phyloP scores from a whole-genome alignment of 352 stramenopile species.

The Pythium sp. region DNA sequence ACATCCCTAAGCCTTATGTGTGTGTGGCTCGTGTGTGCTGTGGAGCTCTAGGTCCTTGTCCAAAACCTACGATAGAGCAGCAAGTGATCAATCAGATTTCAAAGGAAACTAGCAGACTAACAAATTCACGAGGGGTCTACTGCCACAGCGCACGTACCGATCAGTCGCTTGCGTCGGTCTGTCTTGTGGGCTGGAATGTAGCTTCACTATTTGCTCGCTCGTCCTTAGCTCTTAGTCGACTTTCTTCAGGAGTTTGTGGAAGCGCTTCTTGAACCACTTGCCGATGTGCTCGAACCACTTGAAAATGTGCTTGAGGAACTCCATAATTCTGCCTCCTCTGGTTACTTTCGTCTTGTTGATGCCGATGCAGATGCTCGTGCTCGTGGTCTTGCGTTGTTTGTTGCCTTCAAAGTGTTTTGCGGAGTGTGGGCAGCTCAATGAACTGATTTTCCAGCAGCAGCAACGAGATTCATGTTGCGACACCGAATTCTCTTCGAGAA shows the following conservation, averaged over 20 bases:
- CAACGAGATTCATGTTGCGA: neutral
- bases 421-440: neutral
- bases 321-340: neutral
- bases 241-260: neutral
- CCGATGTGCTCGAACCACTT: neutral
- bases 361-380: neutral
- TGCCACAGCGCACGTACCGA: no score
- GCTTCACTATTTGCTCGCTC: no score
- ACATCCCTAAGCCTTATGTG: no score
- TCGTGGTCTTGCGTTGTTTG: neutral
- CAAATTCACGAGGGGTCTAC: no score
- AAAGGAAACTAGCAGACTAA: no score
- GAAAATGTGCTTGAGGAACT: neutral
- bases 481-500: neutral
- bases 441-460: neutral
- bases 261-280: neutral
- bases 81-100: no score
- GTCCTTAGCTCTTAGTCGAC: neutral
- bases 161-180: no score
- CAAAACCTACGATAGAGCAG: no score
- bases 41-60: no score
- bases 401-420: neutral
- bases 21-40: no score
- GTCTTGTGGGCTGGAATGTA: no score
- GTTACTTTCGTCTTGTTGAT: neutral